Percentiles rank a stretch among this genome's conserved stretches.
These are phyloP conservation scores for Scortechinia acanthostroma DNA, from an alignment of 2,329 filamentous ascomycete species.

Conservation along the genomic window DNA sequence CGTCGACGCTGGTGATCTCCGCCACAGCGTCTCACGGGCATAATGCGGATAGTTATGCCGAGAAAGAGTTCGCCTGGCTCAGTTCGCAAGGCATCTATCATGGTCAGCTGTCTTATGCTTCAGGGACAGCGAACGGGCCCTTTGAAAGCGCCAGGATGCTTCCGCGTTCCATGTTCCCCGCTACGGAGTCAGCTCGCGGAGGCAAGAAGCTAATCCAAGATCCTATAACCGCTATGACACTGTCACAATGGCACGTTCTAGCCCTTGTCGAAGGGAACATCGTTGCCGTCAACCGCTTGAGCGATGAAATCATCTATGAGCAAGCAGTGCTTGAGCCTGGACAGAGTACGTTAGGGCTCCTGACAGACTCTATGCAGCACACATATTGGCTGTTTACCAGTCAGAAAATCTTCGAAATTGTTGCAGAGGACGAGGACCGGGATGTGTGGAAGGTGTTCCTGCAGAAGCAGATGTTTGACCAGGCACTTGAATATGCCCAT, in stretches of 20 bases:
- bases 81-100: slow-evolving; percentile 80
- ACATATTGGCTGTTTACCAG: slow-evolving; percentile 92
- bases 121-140: slow-evolving; percentile 55
- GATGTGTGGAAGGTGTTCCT: slow-evolving; percentile 95
- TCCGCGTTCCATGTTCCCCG: slow-evolving; percentile 65
- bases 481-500: slow-evolving; percentile 77
- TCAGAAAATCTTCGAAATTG: slow-evolving; percentile 82
- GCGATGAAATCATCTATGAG: slow-evolving; percentile 79
- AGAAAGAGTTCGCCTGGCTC: slow-evolving; percentile 84
- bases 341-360: slow-evolving; percentile 74
- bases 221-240: slow-evolving; percentile 68
- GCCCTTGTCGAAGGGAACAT: slow-evolving; percentile 76
- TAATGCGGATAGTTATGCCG: slow-evolving; percentile 47
- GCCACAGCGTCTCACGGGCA: slow-evolving; percentile 39
- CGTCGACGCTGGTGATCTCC: neutral
- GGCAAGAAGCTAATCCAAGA: slow-evolving; percentile 58
- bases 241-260: slow-evolving; percentile 92
- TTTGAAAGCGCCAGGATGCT: slow-evolving; percentile 76
- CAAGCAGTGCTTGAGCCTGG: slow-evolving; percentile 76
- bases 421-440: slow-evolving; percentile 80
- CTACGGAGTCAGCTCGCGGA: slow-evolving; percentile 57
- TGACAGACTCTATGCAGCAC: slow-evolving; percentile 86
- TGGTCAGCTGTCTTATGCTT: slow-evolving; percentile 65
- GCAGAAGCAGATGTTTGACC: slow-evolving; percentile 77
- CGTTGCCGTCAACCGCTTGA: slow-evolving; percentile 79